Percentiles rank a stretch among this genome's conserved stretches.
Conservation (phyloP, 2,329 filamentous ascomycete genomes). For the Calonectria leucothoes region DNA sequence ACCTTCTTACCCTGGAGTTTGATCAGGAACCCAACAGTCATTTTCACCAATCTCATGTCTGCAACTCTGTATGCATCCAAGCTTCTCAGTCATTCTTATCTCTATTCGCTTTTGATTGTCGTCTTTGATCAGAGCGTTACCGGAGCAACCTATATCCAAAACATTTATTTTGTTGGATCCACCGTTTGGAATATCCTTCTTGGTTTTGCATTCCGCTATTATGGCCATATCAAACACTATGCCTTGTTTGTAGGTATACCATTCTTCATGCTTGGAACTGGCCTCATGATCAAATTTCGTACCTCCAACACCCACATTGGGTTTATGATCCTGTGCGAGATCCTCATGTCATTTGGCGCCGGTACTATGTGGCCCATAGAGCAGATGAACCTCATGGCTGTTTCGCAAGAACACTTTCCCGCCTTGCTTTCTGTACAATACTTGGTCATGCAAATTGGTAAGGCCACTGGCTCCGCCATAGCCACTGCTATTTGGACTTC, state of each 20-base stretch:
- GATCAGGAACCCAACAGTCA: conserved; percentile 57
- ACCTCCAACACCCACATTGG: conserved; percentile 55
- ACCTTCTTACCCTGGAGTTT: conserved; percentile 49
- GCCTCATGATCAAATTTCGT: conserved; percentile 65
- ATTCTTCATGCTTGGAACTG: conserved; percentile 57
- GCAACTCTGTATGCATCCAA: conserved; percentile 24
- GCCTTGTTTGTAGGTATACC: conserved; percentile 40
- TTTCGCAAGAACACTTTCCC: not conserved
- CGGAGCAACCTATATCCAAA: not conserved
- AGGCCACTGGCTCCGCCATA: not conserved
- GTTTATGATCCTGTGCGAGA: conserved; percentile 47
- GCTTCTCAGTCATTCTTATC: not conserved
- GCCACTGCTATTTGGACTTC: not conserved
- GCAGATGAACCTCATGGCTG: conserved; percentile 48
- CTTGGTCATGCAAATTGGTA: not conserved
- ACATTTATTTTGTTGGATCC: not conserved
- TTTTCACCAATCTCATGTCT: conserved; percentile 11
- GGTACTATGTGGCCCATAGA: conserved; percentile 47
- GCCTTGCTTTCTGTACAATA: not conserved
- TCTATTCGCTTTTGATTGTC: not conserved
- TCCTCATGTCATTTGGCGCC: conserved; percentile 44
- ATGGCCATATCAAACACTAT: not conserved
- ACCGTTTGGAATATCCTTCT: not conserved
- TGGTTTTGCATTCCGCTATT: not conserved
- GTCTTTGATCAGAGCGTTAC: not conserved